phyloP scores from a whole-genome alignment of 306 rosid species.

The Vicia sativa region DNA sequence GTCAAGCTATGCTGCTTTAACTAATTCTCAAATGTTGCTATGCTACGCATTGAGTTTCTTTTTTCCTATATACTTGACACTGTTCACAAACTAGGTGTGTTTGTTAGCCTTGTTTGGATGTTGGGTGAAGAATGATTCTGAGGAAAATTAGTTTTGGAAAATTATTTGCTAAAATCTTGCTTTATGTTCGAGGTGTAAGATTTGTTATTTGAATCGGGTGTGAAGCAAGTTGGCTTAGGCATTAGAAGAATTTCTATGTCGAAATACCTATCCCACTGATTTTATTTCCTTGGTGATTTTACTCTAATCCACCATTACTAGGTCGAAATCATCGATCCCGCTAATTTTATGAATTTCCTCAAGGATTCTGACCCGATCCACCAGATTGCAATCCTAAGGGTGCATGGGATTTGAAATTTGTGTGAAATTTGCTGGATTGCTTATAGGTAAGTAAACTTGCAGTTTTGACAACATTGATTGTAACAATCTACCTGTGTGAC shows the following conservation, averaged over 20 bases:
- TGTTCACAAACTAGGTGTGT: no score
- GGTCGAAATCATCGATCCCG: background rate
- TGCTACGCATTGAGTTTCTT: no score
- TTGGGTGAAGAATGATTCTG: background rate
- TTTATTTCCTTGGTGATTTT: background rate
- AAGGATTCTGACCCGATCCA: background rate
- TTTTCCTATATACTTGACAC: no score
- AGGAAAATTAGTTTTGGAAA: slow-evolving; percentile 9
- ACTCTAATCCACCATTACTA: background rate
- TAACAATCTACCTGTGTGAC: background rate
- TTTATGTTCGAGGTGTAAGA: slow-evolving; percentile 5
- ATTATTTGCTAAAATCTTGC: background rate
- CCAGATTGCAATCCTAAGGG: slow-evolving; percentile 5
- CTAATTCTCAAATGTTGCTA: no score
- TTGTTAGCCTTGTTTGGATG: no score
- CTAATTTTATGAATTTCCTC: background rate
- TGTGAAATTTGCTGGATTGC: background rate
- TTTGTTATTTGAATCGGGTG: slow-evolving; percentile 9
- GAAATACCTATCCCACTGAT: background rate
- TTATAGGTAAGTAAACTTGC: background rate
- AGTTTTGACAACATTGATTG: background rate
- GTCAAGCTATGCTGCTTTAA: slow-evolving; percentile 11
- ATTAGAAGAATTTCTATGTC: background rate
- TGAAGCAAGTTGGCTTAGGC: background rate
- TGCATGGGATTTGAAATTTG: background rate